These are phyloP conservation scores for Cyclotella sp. DNA, from an alignment of 108 stramenopile genomes.

Conservation along the genomic window DNA sequence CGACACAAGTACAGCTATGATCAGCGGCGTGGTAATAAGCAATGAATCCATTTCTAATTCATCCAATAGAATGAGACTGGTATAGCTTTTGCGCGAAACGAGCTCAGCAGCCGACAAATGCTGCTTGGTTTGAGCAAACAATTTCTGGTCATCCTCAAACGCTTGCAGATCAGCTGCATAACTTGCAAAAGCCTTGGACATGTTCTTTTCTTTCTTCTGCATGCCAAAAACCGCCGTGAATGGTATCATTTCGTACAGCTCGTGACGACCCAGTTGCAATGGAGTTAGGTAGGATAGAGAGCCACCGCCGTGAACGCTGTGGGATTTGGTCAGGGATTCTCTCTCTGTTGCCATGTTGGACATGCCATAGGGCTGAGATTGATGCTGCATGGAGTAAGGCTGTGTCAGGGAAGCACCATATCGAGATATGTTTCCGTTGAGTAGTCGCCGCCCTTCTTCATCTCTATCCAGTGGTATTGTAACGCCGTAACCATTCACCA, in stretches of 20 bases:
- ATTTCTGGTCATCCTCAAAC: constrained; percentile 21
- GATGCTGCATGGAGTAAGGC: neutral
- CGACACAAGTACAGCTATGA: constrained; percentile 51
- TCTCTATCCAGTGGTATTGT: neutral
- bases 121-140: constrained; percentile 9
- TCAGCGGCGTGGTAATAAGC: constrained; percentile 23
- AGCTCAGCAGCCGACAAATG: constrained; percentile 43
- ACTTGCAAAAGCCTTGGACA: constrained; percentile 64
- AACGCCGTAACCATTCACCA: no score
- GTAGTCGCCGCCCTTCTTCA: neutral
- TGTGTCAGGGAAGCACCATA: neutral
- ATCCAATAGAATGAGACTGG: constrained; percentile 37
- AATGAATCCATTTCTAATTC: constrained; percentile 39
- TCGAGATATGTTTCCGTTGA: neutral
- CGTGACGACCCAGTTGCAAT: constrained; percentile 78
- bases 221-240: constrained; percentile 82
- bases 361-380: neutral
- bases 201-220: constrained; percentile 63
- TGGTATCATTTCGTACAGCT: constrained; percentile 78
- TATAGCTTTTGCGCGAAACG: constrained; percentile 32
- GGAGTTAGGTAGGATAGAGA: constrained; percentile 60
- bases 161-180: constrained; percentile 78
- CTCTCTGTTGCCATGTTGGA: neutral
- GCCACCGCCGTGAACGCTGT: neutral
- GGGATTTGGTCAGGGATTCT: neutral